Evolutionary conservation across 2,329 filamentous ascomycete genomes (phyloP), one percentile per base, ranked within the genome.

Genomic region (Cercospora brassicicola): DNA sequence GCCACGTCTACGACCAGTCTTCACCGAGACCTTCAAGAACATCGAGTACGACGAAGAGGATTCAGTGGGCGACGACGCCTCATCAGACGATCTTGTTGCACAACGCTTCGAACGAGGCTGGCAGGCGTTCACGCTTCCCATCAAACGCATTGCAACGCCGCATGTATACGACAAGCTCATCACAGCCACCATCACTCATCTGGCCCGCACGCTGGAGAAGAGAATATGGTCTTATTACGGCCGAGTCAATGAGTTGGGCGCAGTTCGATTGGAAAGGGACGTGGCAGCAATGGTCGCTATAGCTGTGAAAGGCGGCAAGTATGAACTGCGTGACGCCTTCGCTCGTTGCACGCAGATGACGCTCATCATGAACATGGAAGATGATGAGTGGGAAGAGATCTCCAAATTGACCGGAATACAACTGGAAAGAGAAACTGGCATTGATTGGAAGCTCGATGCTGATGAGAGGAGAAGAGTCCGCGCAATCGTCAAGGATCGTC

Each of bases 281-380:
- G 86, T 97, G 67, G 87, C 89, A 0, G 91, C 88, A 1, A 89
- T 97, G 57, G 88, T 96, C 4, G 83, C 86, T 26, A 84, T 86
- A 0, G 88, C 92, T 1, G 87, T 88, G 10, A 85, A 84, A 69
- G 91, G 90, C 2, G 86, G 85, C 3, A 89, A 91, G 75, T 97
- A 96, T 77, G 87, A 87, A 1, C 86, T 95, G 39, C 84, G 92
- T 33, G 93, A 96, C 76, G 81, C 87, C 2, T 97, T 97, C 81
- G 84, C 86, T 30, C 88, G 89, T 75, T 91, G 91, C 67, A 85
- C 86, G 67, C 93, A 97, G 84, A 90, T 97, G 74, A 88, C 91
- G 66, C 88, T 96, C 84, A 88, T 97, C 15, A 89, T 94, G 77
- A 94, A 94, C 73, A 96, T 97, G 93, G 94, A 97, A 78, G 92